Evolutionary conservation across 495 filamentous ascomycete genomes (phyloP), one percentile per base, ranked within the genome.

Genomic region (Penicillium coffeae): DNA sequence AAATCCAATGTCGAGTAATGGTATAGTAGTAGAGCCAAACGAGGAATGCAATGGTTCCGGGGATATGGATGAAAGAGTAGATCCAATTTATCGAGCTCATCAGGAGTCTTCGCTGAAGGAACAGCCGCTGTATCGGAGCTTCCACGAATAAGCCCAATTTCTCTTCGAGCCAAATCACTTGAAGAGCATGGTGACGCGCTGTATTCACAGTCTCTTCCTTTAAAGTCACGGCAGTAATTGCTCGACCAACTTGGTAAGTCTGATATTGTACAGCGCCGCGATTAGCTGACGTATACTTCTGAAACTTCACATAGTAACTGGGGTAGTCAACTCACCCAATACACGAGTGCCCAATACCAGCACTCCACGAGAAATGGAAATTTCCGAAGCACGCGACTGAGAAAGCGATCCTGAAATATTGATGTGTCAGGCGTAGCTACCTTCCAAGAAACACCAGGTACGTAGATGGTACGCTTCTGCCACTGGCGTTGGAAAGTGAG

Each of bases 1-100:
- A 58, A 38, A 62, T 60, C 8, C 66, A 52, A 51, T 70, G 77
- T 53, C 54, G 70, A 18, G 77, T 75, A 39, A 76, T 83, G 25
- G 82, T 86, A 54, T 80, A 80, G 63, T 86, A 83, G 62, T 81
- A 87, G 5, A 88, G 71, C 62, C 77, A 80, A 47, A 84, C 78
- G 19, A 87, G 71, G 59, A 84, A 87, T 9, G 78, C 74, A 42
- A 88, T 88, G 3, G 87, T 89, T 12, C 85, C 86, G 0, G 86
- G 87, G 46, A 91, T 90, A 63, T 90, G 87, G 53, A 91, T 88
- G 55, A 89, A 89, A 1, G 84, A 88, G 59, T 90, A 90, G 12
- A 79, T 77, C 59, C 81, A 74, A 56, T 90, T 90, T 54, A 70
- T 71, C 66, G 65, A 73, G 12, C 43, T 64, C 75, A 78, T 76